Percentiles rank a stretch among this genome's conserved stretches.
Conservation (phyloP, 1,139 yeast genomes). For the Nadsonia starkeyi-henricii region DNA sequence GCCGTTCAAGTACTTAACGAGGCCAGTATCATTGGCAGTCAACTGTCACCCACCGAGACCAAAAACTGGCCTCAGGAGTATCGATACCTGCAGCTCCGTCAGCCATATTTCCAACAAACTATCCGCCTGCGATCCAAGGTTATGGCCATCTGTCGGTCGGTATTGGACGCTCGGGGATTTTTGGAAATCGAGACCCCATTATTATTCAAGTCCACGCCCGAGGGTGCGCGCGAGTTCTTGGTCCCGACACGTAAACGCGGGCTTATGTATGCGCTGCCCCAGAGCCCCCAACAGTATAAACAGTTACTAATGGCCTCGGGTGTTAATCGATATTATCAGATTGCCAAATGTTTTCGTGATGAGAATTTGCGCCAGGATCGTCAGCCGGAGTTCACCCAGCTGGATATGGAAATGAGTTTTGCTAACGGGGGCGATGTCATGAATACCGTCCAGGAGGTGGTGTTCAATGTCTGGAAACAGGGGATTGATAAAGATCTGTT, state of each 20-base stretch:
- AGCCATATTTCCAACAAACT: constrained; percentile 43
- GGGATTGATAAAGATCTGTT: constrained; percentile 30
- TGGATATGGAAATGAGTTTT: constrained; percentile 89
- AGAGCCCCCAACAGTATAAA: constrained; percentile 94
- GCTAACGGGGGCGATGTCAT: constrained; percentile 57
- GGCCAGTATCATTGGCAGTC: constrained; percentile 58
- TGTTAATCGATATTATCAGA: constrained; percentile 67
- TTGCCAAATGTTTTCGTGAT: constrained; percentile 90
- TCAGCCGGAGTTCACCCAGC: constrained; percentile 94
- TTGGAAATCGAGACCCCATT: constrained; percentile 87
- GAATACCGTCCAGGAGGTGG: constrained; percentile 44
- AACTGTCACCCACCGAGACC: constrained; percentile 43
- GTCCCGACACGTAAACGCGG: constrained; percentile 69
- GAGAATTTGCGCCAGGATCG: constrained; percentile 91
- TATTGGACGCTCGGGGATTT: constrained; percentile 36
- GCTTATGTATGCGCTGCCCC: constrained; percentile 78
- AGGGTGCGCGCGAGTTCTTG: constrained; percentile 91
- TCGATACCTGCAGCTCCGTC: constrained; percentile 67
- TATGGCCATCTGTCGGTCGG: constrained; percentile 39
- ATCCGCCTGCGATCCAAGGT: constrained; percentile 49
- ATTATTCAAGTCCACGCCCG: constrained; percentile 89
- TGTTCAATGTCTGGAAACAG: constrained; percentile 42
- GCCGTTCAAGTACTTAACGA: constrained; percentile 45
- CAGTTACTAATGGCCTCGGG: constrained; percentile 94
- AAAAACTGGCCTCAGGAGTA: constrained; percentile 57